Evolutionary conservation across 306 rosid genomes (phyloP).

Genomic region (Rosa persica): DNA sequence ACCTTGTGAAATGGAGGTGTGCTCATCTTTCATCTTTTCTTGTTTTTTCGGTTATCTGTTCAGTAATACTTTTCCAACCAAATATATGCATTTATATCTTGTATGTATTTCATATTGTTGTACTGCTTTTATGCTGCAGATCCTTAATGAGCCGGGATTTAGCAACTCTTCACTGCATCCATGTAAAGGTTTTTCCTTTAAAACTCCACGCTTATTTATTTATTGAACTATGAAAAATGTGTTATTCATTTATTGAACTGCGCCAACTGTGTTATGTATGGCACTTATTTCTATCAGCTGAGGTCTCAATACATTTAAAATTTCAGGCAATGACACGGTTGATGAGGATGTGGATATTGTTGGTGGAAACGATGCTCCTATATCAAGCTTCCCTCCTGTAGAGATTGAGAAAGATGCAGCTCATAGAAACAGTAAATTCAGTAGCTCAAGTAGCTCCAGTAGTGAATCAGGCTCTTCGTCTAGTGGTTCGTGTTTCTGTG

Average conservation of each 20-base stretch:
- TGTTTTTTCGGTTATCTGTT: neutral
- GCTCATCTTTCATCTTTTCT: slow-evolving; percentile 14
- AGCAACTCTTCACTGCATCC: slow-evolving; percentile 76
- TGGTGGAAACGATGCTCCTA: slow-evolving; percentile 86
- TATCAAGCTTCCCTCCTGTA: slow-evolving; percentile 71
- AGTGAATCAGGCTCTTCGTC: slow-evolving; percentile 88
- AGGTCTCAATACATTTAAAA: slow-evolving; percentile 17
- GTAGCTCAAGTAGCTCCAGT: slow-evolving; percentile 74
- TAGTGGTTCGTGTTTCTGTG: slow-evolving; percentile 72
- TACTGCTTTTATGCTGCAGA: slow-evolving; percentile 43
- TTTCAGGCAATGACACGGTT: slow-evolving; percentile 61
- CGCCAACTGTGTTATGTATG: neutral
- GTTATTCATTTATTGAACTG: neutral
- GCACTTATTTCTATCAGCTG: neutral
- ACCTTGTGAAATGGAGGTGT: slow-evolving; percentile 82
- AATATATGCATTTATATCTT: neutral
- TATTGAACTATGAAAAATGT: neutral
- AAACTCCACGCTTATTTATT: neutral
- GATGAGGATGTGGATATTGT: slow-evolving; percentile 93
- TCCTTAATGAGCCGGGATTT: slow-evolving; percentile 66
- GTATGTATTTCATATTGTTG: slow-evolving; percentile 18
- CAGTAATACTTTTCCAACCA: neutral
- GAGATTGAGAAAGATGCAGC: slow-evolving; percentile 74
- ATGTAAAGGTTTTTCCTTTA: slow-evolving; percentile 53
- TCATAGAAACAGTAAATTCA: slow-evolving; percentile 65